Percentiles rank a stretch among this genome's conserved stretches.
Conservation (phyloP, 129 eudicot species). For the Cynara cardunculus region DNA sequence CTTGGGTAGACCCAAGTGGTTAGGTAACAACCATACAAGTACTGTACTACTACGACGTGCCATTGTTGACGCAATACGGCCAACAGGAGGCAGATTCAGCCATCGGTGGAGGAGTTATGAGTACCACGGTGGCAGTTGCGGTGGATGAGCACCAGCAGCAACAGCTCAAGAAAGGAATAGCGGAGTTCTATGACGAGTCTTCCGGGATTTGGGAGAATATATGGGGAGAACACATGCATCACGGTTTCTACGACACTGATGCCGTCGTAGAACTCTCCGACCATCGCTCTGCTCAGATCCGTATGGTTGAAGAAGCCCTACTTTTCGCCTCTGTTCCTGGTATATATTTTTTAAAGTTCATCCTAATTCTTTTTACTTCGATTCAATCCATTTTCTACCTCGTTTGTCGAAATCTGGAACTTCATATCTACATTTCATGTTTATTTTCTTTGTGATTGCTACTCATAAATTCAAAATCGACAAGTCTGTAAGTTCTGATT, state of each 20-base stretch:
- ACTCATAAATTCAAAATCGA: background rate
- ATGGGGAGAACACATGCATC: conserved; percentile 99
- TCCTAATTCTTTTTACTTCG: background rate
- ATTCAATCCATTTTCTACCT: background rate
- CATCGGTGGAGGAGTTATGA: conserved; percentile 3
- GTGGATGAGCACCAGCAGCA: background rate
- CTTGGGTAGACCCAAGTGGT: background rate
- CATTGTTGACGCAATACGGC: background rate
- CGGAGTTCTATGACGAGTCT: conserved; percentile 79
- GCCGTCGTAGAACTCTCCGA: conserved; percentile 49
- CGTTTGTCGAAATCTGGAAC: background rate
- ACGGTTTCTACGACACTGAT: conserved; percentile 57
- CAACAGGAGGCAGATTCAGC: conserved; percentile 1
- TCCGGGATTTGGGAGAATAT: conserved; percentile 91
- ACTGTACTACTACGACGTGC: background rate
- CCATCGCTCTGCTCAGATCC: conserved; percentile 87
- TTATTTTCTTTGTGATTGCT: background rate
- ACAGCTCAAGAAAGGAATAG: conserved; percentile 58
- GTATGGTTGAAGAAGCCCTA: conserved; percentile 79
- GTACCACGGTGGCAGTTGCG: conserved; percentile 5
- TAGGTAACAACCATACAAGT: background rate
- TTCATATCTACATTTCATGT: background rate
- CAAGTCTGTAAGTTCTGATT: background rate
- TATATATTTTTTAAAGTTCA: background rate
- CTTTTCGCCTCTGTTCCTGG: conserved; percentile 66